Evolutionary conservation across 2,329 filamentous ascomycete species (phyloP).

Genomic region (Ophiostoma piceae): DNA sequence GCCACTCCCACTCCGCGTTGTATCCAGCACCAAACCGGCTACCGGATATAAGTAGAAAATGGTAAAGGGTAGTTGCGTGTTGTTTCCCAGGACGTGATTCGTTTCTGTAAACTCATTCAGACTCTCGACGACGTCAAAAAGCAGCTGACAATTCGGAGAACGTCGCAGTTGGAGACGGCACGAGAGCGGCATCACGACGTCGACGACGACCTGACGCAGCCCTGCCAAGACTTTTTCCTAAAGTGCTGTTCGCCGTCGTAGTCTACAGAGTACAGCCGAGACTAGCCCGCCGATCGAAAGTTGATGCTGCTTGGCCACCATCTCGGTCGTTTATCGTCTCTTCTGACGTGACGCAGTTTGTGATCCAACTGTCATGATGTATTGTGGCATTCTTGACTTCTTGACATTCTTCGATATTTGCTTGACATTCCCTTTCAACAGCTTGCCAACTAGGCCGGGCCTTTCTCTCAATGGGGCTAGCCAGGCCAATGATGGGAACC

Average conservation of each 20-base stretch:
- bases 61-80: too few relatives aligned
- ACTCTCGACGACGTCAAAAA: neutral
- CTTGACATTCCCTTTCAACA: neutral
- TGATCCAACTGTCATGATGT: neutral
- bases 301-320: neutral
- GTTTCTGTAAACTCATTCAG: neutral
- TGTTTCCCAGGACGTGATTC: too few relatives aligned
- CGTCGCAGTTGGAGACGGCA: neutral
- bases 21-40: neutral
- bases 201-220: neutral
- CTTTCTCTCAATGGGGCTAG: slow-evolving; percentile 6
- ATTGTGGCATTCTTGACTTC: neutral
- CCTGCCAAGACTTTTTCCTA: neutral
- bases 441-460: neutral
- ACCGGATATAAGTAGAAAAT: neutral
- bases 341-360: neutral
- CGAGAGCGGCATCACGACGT: neutral
- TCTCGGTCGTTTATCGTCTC: neutral
- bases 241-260: neutral
- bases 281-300: neutral
- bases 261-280: neutral
- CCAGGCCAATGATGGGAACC: neutral
- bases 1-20: neutral
- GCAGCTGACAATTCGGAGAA: neutral
- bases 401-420: neutral